Evolutionary conservation across 176 grass and related monocot genomes (phyloP).

Genomic region (Chloris gayana): DNA sequence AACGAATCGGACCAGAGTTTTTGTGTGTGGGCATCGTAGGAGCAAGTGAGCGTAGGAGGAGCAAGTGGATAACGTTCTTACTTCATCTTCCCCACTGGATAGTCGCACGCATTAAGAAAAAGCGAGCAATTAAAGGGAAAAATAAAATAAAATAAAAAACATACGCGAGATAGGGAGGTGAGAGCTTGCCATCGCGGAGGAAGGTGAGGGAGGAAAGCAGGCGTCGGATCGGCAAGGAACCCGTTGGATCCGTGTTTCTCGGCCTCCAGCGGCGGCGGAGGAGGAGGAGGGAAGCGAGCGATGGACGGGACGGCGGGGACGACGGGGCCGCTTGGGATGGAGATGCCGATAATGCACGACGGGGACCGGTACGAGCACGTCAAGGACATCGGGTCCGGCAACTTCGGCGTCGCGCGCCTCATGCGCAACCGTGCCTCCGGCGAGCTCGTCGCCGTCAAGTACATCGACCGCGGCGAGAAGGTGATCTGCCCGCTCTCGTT

Average conservation of each 20-base stretch:
- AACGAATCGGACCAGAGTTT: accelerated
- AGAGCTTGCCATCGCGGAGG: not conserved
- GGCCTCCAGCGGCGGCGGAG: constrained; percentile 37
- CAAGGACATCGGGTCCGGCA: constrained; percentile 84
- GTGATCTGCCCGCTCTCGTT: constrained; percentile 32
- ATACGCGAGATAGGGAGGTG: not conserved
- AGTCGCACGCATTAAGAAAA: constrained; percentile 24
- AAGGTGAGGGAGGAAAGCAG: not conserved
- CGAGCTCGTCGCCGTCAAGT: constrained; percentile 93
- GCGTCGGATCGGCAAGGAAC: not conserved
- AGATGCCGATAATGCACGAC: constrained; percentile 95
- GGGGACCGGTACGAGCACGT: constrained; percentile 88
- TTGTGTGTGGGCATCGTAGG: accelerated
- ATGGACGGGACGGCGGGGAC: constrained; percentile 76
- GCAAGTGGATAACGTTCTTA: constrained; percentile 10
- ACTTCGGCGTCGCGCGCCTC: constrained; percentile 86
- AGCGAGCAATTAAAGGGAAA: not conserved
- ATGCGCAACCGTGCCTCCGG: constrained; percentile 81
- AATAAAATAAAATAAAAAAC: not conserved
- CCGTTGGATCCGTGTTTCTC: not conserved
- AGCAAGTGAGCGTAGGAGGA: not conserved
- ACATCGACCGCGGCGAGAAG: constrained; percentile 94
- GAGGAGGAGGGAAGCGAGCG: not conserved
- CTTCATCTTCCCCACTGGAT: not conserved
- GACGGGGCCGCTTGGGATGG: constrained; percentile 74